Percentiles rank a stretch among this genome's conserved stretches.
These are phyloP conservation scores for Kitagawia praeruptora DNA, from an alignment of 129 eudicot genomes.

Conservation along the genomic window DNA sequence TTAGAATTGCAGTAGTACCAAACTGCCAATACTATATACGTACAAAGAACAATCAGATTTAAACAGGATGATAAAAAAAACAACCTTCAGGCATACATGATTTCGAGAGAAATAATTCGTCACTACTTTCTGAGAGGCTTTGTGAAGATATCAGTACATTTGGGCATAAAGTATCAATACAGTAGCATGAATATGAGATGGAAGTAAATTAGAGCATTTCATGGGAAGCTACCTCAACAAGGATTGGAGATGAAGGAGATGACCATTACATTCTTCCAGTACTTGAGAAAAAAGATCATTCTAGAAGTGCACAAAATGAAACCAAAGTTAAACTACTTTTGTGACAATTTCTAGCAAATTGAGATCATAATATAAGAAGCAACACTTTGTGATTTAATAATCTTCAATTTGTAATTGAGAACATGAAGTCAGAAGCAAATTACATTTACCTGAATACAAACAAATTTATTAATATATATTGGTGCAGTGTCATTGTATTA, in stretches of 20 bases:
- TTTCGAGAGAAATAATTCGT: neutral
- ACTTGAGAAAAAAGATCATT: constrained; percentile 73
- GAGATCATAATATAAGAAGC: neutral
- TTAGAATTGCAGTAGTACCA: neutral
- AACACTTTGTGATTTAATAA: neutral
- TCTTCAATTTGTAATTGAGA: neutral
- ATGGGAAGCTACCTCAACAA: constrained; percentile 50
- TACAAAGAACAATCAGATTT: neutral
- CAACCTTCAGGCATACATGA: neutral
- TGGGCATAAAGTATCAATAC: neutral
- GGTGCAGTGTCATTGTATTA: neutral
- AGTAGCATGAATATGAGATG: neutral
- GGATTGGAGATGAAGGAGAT: constrained; percentile 52
- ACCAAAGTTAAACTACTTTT: neutral
- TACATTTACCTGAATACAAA: neutral
- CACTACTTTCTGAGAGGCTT: neutral
- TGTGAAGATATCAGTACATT: neutral
- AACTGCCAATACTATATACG: neutral
- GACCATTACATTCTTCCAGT: constrained; percentile 61
- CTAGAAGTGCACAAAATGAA: constrained; percentile 24
- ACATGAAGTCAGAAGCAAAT: neutral
- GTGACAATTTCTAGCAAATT: neutral
- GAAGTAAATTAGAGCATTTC: neutral
- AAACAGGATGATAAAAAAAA: neutral
- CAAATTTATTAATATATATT: neutral